Percentiles rank a stretch among this genome's conserved stretches.
phyloP scores from a whole-genome alignment of 306 rosid genomes.

The Glycine latifolia region DNA sequence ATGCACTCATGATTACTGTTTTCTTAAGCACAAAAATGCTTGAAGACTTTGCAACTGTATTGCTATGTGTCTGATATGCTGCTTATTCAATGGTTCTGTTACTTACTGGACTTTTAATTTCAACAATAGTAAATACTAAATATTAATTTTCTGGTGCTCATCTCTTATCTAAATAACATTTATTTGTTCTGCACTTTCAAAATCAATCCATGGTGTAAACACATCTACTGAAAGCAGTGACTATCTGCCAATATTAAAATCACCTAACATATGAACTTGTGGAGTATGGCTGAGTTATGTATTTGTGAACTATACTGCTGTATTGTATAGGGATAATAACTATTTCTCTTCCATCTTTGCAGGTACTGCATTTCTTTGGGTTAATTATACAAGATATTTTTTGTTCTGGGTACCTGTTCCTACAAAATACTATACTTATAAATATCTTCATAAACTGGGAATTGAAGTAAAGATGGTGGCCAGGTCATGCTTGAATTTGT shows the following conservation, averaged over 20 bases:
- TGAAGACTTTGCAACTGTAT: conserved; percentile 7
- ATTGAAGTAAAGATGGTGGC: conserved; percentile 58
- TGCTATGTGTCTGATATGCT: conserved; percentile 7
- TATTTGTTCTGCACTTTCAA: conserved; percentile 18
- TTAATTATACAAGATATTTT: background rate
- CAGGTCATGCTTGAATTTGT: conserved; percentile 66
- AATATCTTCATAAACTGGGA: conserved; percentile 32
- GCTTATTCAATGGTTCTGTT: conserved; percentile 13
- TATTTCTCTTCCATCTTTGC: conserved; percentile 39
- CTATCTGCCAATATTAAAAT: background rate
- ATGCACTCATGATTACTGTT: background rate
- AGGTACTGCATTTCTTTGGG: conserved; percentile 44
- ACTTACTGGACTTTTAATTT: conserved; percentile 20
- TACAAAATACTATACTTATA: background rate
- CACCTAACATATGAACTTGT: conserved; percentile 20
- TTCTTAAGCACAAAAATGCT: conserved; percentile 3
- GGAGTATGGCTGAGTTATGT: conserved; percentile 7
- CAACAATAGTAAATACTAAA: conserved; percentile 23
- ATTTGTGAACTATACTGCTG: conserved; percentile 14
- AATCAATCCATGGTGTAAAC: background rate
- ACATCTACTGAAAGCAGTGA: conserved; percentile 24
- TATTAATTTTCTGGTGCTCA: background rate
- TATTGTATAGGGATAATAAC: conserved; percentile 23
- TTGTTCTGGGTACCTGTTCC: conserved; percentile 25
- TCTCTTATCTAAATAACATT: background rate